phyloP scores from a whole-genome alignment of 75 land plant genomes.

The Picea glauca region DNA sequence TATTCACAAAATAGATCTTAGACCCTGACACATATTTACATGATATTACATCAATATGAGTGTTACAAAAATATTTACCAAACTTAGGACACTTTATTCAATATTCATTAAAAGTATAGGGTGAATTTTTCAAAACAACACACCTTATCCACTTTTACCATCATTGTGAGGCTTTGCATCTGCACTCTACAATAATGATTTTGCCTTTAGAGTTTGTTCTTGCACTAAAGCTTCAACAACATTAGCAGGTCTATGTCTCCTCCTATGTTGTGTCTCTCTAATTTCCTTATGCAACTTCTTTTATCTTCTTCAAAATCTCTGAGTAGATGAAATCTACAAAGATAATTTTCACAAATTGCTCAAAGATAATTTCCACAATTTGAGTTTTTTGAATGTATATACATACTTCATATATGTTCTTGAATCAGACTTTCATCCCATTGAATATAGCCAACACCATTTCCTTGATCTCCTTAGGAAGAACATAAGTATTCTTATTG shows the following conservation, averaged over 20 bases:
- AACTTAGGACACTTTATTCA: not conserved
- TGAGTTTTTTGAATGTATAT: no score
- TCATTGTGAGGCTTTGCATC: conserved; percentile 16
- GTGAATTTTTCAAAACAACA: not conserved
- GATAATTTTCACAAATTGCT: not conserved
- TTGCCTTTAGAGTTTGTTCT: conserved; percentile 17
- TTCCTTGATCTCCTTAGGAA: no score
- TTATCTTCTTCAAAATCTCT: conserved; percentile 97
- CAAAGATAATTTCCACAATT: not conserved
- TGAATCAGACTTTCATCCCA: no score
- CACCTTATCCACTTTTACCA: conserved; percentile 45
- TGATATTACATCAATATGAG: no score
- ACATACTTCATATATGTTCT: no score
- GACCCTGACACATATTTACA: no score
- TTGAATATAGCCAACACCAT: no score
- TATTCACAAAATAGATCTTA: no score
- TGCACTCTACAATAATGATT: conserved; percentile 3
- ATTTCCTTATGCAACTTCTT: conserved; percentile 92
- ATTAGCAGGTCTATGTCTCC: conserved; percentile 56
- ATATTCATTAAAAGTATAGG: conserved; percentile 4
- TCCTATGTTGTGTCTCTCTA: conserved; percentile 89
- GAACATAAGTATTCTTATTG: no score
- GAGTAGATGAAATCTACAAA: conserved; percentile 80
- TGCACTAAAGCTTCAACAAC: conserved; percentile 25
- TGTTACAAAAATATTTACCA: no score